Conservation (phyloP, 2,329 filamentous ascomycete genomes). For the Pleurostoma richardsiae region DNA sequence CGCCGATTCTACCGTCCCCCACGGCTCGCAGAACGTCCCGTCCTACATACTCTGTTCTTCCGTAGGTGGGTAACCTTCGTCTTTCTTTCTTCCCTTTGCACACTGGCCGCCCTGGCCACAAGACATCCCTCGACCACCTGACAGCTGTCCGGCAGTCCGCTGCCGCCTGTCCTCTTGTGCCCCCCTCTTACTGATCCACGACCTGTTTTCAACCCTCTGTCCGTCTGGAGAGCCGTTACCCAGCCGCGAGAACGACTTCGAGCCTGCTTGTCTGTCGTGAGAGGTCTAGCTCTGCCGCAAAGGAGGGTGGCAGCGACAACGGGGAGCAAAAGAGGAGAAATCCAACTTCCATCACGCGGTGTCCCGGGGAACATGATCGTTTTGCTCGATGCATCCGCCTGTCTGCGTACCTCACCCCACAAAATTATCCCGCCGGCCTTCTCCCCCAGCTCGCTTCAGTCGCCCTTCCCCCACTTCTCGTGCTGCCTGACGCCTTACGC, state of each 20-base stretch:
- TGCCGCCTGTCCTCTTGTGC: too few species aligned
- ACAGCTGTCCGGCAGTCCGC: too few species aligned
- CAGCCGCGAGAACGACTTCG: too few species aligned
- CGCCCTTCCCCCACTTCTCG: not conserved
- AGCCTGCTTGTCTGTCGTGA: too few species aligned
- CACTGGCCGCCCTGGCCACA: too few species aligned
- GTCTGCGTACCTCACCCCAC: not conserved
- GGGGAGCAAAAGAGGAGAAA: not conserved
- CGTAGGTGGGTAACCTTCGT: not conserved
- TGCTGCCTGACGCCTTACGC: conserved; percentile 1
- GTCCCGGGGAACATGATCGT: not conserved
- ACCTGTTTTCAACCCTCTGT: too few species aligned
- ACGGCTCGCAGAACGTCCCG: not conserved
- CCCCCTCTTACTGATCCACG: too few species aligned
- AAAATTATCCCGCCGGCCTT: not conserved
- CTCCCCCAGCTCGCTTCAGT: not conserved
- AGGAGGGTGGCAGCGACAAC: not conserved
- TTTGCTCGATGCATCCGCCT: not conserved
- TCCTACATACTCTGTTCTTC: not conserved
- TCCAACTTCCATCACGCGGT: not conserved
- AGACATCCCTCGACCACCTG: too few species aligned
- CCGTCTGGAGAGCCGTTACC: too few species aligned
- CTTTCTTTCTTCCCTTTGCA: not conserved
- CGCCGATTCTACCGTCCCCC: not conserved
- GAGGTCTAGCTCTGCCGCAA: not conserved